Percentiles rank a stretch among this genome's conserved stretches.
Evolutionary conservation across 768 basidiomycete genomes (phyloP).

Genomic region (Lentinula sp.): DNA sequence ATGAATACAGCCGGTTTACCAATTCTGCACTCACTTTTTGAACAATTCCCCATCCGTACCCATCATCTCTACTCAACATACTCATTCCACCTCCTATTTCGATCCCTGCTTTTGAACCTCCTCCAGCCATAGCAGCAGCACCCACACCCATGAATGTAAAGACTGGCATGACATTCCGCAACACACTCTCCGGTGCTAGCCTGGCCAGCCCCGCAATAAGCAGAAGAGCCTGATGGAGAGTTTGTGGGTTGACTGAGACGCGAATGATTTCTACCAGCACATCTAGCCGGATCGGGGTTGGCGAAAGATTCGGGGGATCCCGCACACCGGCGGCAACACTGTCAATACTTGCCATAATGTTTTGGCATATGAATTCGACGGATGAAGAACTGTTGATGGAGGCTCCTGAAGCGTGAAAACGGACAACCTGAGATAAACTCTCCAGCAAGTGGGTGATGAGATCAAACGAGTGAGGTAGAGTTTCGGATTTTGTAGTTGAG

Average conservation of each 20-base stretch:
- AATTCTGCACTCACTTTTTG: constrained; percentile 58
- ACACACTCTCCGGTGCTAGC: constrained; percentile 82
- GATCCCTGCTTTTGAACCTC: not conserved
- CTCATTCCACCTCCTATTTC: not conserved
- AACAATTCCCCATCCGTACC: constrained; percentile 91
- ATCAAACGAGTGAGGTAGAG: constrained; percentile 64
- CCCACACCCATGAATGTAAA: constrained; percentile 92
- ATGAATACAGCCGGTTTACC: not conserved
- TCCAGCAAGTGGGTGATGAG: constrained; percentile 71
- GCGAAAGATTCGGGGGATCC: constrained; percentile 47
- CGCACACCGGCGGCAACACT: constrained; percentile 14
- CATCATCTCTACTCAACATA: constrained; percentile 52
- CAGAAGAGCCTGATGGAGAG: constrained; percentile 87
- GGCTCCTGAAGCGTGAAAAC: constrained; percentile 28
- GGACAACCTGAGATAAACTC: constrained; percentile 56
- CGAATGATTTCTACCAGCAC: constrained; percentile 84
- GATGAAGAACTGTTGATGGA: not conserved
- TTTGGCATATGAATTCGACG: constrained; percentile 1
- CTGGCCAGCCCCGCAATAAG: constrained; percentile 81
- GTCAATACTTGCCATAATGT: not conserved
- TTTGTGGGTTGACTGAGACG: constrained; percentile 88
- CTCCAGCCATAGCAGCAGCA: not conserved
- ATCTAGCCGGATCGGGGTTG: constrained; percentile 68
- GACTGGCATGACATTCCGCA: constrained; percentile 95
- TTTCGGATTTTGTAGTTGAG: constrained; percentile 15